phyloP scores from a whole-genome alignment of 1,284 basidiomycete genomes.

The Gastroboletus turbinatus region DNA sequence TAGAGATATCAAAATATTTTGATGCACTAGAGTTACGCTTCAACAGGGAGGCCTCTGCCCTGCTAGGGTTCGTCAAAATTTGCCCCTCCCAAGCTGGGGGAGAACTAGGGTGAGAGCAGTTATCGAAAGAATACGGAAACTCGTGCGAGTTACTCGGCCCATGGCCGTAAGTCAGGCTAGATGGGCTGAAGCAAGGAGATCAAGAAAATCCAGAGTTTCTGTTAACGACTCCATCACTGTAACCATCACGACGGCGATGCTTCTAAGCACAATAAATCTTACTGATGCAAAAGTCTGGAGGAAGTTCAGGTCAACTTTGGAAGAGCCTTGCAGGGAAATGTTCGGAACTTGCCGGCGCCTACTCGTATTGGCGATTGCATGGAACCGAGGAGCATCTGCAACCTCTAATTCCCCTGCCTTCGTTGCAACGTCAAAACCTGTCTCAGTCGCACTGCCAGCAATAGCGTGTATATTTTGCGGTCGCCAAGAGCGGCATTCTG shows the following conservation, averaged over 20 bases:
- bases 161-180: neutral
- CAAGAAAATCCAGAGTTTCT: slow-evolving; percentile 1
- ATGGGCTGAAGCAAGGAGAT: neutral
- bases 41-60: slow-evolving; percentile 3
- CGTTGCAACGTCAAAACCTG: slow-evolving; percentile 24
- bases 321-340: slow-evolving; percentile 9
- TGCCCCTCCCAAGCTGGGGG: neutral
- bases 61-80: neutral
- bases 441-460: slow-evolving; percentile 10
- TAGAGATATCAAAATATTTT: slow-evolving; percentile 13
- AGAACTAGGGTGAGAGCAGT: neutral
- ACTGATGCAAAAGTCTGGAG: slow-evolving; percentile 26
- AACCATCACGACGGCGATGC: slow-evolving; percentile 30
- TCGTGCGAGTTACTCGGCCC: neutral
- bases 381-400: slow-evolving; percentile 18
- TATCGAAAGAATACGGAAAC: neutral
- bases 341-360: slow-evolving; percentile 28
- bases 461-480: neutral
- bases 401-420: slow-evolving; percentile 20
- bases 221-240: slow-evolving; percentile 21
- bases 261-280: slow-evolving; percentile 31
- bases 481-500: slow-evolving; percentile 16
- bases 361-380: slow-evolving; percentile 14
- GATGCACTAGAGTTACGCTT: slow-evolving; percentile 1
- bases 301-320: slow-evolving; percentile 21